Conservation (phyloP, 768 basidiomycete species). For the Glaciozyma martinii region DNA sequence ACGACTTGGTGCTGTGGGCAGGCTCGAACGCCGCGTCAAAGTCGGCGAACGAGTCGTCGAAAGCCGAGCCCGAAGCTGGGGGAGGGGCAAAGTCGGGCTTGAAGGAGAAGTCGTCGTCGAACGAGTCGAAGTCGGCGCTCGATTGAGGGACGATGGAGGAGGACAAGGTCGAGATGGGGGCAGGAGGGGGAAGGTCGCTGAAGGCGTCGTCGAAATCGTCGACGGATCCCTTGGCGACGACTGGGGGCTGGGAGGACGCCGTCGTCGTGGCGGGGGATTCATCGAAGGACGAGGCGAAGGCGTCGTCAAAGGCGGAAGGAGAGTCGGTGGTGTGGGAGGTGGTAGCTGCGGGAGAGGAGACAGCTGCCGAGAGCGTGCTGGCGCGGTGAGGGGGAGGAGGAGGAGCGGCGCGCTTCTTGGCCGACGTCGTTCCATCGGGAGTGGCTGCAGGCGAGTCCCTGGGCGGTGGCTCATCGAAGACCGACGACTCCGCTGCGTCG, state of each 20-base stretch:
- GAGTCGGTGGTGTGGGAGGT: neutral
- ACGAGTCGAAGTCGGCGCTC: neutral
- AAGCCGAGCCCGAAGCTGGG: slow-evolving; percentile 16
- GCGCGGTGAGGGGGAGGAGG: neutral
- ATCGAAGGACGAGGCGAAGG: slow-evolving; percentile 10
- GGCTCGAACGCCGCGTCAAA: slow-evolving; percentile 14
- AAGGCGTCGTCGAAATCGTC: slow-evolving; percentile 35
- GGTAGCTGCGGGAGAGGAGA: neutral
- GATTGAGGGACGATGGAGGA: slow-evolving; percentile 33
- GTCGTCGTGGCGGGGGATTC: neutral
- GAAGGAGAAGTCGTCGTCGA: slow-evolving; percentile 4
- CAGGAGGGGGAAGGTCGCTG: slow-evolving; percentile 30
- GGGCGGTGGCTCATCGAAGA: neutral
- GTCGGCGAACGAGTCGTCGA: slow-evolving; percentile 40
- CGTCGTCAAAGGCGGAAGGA: slow-evolving; percentile 31
- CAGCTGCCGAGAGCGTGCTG: neutral
- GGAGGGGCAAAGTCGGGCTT: neutral
- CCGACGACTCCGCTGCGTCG: neutral
- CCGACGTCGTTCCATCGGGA: neutral
- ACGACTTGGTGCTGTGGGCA: neutral
- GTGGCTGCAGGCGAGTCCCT: neutral
- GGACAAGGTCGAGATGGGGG: slow-evolving; percentile 35
- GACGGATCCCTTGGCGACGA: neutral
- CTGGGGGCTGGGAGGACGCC: neutral
- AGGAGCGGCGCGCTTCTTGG: neutral